Conservation (phyloP, 202 grass and related monocot genomes). For the Digitaria exilis region DNA sequence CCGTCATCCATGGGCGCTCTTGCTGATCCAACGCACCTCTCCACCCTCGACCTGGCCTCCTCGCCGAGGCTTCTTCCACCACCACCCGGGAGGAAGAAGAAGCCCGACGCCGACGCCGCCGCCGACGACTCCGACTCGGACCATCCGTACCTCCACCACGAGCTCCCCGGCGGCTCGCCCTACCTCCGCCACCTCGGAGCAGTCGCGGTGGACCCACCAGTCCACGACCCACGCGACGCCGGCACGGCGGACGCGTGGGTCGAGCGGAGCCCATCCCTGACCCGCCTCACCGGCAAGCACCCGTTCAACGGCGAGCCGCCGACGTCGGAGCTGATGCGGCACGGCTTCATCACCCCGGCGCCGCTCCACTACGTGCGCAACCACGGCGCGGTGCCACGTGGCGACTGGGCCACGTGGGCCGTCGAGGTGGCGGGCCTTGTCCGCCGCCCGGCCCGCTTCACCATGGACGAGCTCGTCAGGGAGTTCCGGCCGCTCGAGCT, state of each 20-base stretch:
- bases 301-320: slow-evolving; percentile 79
- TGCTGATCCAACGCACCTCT: neutral
- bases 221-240: slow-evolving; percentile 62
- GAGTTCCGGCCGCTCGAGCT: slow-evolving; percentile 53
- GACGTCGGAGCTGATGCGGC: slow-evolving; percentile 65
- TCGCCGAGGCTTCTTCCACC: neutral
- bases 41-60: neutral
- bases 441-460: slow-evolving; percentile 30
- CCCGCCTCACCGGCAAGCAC: slow-evolving; percentile 82
- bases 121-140: neutral
- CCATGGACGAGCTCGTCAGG: slow-evolving; percentile 60
- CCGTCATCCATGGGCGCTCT: neutral
- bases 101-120: neutral
- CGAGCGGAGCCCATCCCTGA: slow-evolving; percentile 58
- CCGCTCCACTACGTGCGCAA: slow-evolving; percentile 91
- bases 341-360: slow-evolving; percentile 86
- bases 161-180: neutral
- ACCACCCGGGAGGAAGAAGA: neutral
- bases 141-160: neutral
- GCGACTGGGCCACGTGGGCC: slow-evolving; percentile 56
- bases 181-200: slow-evolving; percentile 14
- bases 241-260: slow-evolving; percentile 68
- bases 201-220: slow-evolving; percentile 44
- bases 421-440: slow-evolving; percentile 72
- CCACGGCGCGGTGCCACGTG: slow-evolving; percentile 71